These are phyloP conservation scores for Rhizopus arrhizus DNA, from an alignment of 371 early-diverging fungal genomes.

Conservation along the genomic window DNA sequence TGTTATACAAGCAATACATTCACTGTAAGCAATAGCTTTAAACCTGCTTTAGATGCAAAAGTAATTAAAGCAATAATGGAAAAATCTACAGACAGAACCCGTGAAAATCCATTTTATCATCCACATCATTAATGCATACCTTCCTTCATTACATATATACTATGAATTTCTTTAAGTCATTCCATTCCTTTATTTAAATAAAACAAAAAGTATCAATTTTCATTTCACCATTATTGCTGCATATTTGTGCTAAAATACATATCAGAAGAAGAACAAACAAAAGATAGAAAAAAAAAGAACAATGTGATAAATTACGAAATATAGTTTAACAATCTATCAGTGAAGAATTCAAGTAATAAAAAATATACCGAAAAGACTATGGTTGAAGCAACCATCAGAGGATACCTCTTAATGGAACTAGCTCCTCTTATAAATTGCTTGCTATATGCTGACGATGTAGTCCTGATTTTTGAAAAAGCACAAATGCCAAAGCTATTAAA, in stretches of 20 bases:
- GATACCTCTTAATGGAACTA: no score
- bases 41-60: slow-evolving; percentile 18
- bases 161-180: slow-evolving; percentile 6
- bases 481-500: no score
- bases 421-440: no score
- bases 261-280: background rate
- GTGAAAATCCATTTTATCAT: slow-evolving; percentile 19
- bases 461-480: no score
- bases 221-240: slow-evolving; percentile 3
- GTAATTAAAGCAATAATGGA: slow-evolving; percentile 18
- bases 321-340: no score
- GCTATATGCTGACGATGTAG: no score
- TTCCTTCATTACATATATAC: slow-evolving; percentile 11
- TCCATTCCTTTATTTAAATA: slow-evolving; percentile 8
- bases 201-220: slow-evolving; percentile 5
- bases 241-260: slow-evolving; percentile 2
- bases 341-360: no score
- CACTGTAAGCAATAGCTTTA: slow-evolving; percentile 10
- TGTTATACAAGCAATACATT: slow-evolving; percentile 23
- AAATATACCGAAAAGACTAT: no score
- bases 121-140: slow-evolving; percentile 15
- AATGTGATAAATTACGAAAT: no score
- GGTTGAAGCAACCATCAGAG: no score
- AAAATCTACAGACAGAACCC: slow-evolving; percentile 18
- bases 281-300: no score